A percentile compares a stretch with the other conserved stretches of the same genome.
These are phyloP conservation scores for Botrytis fabae DNA, from an alignment of 2,329 filamentous ascomycete genomes.

Conservation along the genomic window DNA sequence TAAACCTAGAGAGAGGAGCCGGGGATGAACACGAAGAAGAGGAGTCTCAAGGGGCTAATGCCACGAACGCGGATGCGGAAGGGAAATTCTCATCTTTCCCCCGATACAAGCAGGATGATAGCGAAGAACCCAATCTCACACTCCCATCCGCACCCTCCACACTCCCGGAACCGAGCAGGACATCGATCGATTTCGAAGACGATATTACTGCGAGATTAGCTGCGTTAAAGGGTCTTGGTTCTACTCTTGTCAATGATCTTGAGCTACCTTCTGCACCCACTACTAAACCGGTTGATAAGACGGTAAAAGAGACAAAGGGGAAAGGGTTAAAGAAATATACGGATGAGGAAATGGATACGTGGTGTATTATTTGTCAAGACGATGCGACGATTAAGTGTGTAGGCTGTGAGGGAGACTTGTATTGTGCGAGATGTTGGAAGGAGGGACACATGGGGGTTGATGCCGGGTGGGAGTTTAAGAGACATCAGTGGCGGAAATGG, in stretches of 20 bases:
- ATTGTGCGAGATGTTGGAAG: conserved; percentile 76
- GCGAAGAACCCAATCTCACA: conserved; percentile 23
- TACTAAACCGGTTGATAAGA: conserved; percentile 32
- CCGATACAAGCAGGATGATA: neutral
- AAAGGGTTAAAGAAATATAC: conserved; percentile 47
- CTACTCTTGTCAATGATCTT: conserved; percentile 26
- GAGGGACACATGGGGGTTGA: conserved; percentile 73
- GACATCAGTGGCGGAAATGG: conserved; percentile 67
- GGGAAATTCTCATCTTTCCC: neutral
- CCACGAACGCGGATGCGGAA: neutral
- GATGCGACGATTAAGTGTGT: conserved; percentile 72
- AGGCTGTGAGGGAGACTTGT: conserved; percentile 71
- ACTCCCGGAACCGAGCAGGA: conserved; percentile 28
- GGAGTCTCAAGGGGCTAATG: too few relatives aligned
- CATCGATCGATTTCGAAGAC: conserved; percentile 36
- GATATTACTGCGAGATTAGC: conserved; percentile 39
- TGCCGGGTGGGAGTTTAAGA: conserved; percentile 69
- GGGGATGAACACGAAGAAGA: conserved; percentile 20
- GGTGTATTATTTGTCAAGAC: conserved; percentile 82
- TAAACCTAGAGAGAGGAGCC: conserved; percentile 32
- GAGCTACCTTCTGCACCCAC: conserved; percentile 40
- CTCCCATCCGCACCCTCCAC: conserved; percentile 36
- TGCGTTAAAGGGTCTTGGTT: conserved; percentile 30
- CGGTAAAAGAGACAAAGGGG: conserved; percentile 1
- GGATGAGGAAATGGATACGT: conserved; percentile 71